Percentiles rank a stretch among this genome's conserved stretches.
phyloP scores from a whole-genome alignment of 331 rosid species.

The Acacia concinna region DNA sequence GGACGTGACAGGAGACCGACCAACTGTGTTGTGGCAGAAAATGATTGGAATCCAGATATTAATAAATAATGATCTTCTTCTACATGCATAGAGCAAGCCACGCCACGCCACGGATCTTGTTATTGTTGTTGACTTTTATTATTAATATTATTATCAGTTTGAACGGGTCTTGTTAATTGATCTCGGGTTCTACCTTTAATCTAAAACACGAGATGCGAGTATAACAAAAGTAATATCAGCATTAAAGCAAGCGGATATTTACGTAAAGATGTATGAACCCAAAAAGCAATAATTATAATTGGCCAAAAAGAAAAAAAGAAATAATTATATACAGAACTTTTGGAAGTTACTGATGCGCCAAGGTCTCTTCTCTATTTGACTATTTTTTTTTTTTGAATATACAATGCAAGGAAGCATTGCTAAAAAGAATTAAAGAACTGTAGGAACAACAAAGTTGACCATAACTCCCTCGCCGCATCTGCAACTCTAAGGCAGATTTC shows the following conservation, averaged over 20 bases:
- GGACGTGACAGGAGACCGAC: no score
- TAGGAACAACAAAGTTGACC: not conserved
- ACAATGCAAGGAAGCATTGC: constrained; percentile 30
- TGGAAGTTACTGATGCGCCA: not conserved
- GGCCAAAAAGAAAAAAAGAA: no score
- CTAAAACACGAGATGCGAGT: not conserved
- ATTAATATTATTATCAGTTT: no score
- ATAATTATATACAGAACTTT: constrained; percentile 23
- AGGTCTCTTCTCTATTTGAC: not conserved
- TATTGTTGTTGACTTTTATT: no score
- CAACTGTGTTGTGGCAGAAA: not conserved
- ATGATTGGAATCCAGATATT: not conserved
- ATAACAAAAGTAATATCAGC: not conserved
- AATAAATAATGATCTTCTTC: not conserved
- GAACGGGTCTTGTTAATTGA: not conserved
- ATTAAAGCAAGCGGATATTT: not conserved
- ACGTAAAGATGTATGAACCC: not conserved
- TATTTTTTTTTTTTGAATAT: not conserved
- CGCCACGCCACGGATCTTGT: no score
- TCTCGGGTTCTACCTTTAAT: not conserved
- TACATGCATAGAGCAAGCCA: not conserved
- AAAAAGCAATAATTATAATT: constrained; percentile 18
- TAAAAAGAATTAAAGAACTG: not conserved
- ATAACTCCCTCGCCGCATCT: constrained; percentile 5
- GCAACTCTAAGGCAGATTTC: constrained; percentile 5